These are phyloP conservation scores for Aspergillus unguis DNA, from an alignment of 2,329 filamentous ascomycete species.

Conservation along the genomic window DNA sequence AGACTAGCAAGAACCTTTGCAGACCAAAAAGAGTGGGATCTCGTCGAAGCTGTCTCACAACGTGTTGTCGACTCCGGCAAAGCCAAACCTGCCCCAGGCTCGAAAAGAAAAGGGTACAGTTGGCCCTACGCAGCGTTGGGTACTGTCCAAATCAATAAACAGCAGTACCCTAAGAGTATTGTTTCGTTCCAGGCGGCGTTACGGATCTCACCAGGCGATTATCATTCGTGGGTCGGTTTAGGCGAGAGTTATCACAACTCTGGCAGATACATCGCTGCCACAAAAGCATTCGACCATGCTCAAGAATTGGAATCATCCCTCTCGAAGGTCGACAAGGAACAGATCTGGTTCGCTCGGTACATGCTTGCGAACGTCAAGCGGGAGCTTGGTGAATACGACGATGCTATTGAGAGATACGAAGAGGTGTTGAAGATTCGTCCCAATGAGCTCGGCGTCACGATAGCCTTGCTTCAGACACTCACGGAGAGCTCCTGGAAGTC, in stretches of 20 bases:
- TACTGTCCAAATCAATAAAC: slow-evolving; percentile 90
- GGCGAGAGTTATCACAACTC: slow-evolving; percentile 98
- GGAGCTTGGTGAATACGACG: slow-evolving; percentile 85
- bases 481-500: slow-evolving; percentile 76
- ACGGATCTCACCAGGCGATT: slow-evolving; percentile 77
- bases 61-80: slow-evolving; percentile 93
- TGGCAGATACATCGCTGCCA: slow-evolving; percentile 88
- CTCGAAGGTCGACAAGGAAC: slow-evolving; percentile 55
- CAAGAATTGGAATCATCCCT: slow-evolving; percentile 66
- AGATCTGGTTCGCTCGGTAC: slow-evolving; percentile 93
- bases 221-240: slow-evolving; percentile 92
- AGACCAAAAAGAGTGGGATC: slow-evolving; percentile 89
- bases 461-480: slow-evolving; percentile 83
- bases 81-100: slow-evolving; percentile 83
- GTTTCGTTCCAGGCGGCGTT: slow-evolving; percentile 89
- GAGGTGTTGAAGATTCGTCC: slow-evolving; percentile 66
- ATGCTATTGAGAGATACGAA: slow-evolving; percentile 73
- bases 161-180: slow-evolving; percentile 83
- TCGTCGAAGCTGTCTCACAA: slow-evolving; percentile 87
- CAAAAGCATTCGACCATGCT: slow-evolving; percentile 83
- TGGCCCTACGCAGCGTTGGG: slow-evolving; percentile 95
- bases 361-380: slow-evolving; percentile 94
- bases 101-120: slow-evolving; percentile 86
- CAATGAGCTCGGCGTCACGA: slow-evolving; percentile 77
- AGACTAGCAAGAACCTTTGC: slow-evolving; percentile 82